Percentiles rank a stretch among this genome's conserved stretches.
These are phyloP conservation scores for Melampsora americana DNA, from an alignment of 1,284 basidiomycete genomes.

Conservation along the genomic window DNA sequence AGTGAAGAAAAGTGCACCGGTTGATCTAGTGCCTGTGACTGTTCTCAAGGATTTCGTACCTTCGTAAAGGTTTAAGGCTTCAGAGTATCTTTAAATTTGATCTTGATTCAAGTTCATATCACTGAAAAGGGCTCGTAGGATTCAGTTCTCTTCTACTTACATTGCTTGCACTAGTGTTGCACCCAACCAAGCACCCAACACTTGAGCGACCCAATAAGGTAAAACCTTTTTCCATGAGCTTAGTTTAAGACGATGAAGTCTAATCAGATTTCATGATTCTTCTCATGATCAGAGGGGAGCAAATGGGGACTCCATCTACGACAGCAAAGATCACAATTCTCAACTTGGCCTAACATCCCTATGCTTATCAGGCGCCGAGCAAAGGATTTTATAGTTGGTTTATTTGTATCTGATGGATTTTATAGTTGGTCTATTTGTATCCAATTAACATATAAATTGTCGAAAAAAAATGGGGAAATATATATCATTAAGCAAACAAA, in stretches of 20 bases:
- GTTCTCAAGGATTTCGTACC: conserved; percentile 26
- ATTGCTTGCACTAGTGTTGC: neutral
- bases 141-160: conserved; percentile 17
- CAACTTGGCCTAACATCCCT: no score
- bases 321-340: no score
- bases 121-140: conserved; percentile 42
- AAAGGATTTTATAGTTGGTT: no score
- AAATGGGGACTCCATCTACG: no score
- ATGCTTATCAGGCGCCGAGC: no score
- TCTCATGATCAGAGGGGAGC: no score
- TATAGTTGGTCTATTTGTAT: no score
- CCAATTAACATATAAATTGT: no score
- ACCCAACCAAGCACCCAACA: conserved; percentile 6
- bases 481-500: no score
- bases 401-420: no score
- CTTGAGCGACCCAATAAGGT: conserved; percentile 9
- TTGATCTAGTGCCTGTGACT: neutral
- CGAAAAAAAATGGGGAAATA: no score
- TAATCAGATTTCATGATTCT: neutral
- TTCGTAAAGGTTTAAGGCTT: conserved; percentile 47
- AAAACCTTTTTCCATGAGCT: conserved; percentile 8
- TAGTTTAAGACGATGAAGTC: neutral
- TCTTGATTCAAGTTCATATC: neutral
- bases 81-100: conserved; percentile 46
- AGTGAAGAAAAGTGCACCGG: neutral